phyloP scores from a whole-genome alignment of 805 yeast genomes.

The Lipomyces yamanashiensis region DNA sequence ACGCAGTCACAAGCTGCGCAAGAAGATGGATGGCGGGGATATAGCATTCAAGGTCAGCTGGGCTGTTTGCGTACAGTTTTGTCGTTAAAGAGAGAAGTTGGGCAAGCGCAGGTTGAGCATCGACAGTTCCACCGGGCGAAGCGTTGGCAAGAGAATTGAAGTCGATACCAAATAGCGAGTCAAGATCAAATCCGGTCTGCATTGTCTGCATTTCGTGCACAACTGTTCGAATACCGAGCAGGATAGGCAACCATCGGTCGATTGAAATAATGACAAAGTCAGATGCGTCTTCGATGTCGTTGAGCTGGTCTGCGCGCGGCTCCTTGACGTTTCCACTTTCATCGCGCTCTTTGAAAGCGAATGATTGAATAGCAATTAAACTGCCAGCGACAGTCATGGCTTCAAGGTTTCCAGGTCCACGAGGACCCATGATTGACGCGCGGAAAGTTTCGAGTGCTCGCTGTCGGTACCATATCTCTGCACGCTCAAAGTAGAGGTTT shows the following conservation, averaged over 20 bases:
- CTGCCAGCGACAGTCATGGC: slow-evolving; percentile 37
- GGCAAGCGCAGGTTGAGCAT: slow-evolving; percentile 13
- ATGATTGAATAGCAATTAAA: slow-evolving; percentile 35
- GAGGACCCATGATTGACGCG: slow-evolving; percentile 29
- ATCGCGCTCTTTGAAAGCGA: slow-evolving; percentile 32
- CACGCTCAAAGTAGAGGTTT: slow-evolving; percentile 29
- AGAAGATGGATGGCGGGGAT: slow-evolving; percentile 28
- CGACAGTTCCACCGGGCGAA: slow-evolving; percentile 8
- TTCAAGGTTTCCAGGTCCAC: slow-evolving; percentile 27
- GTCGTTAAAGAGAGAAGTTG: slow-evolving; percentile 5
- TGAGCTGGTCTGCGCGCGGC: background rate
- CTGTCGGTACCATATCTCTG: slow-evolving; percentile 37
- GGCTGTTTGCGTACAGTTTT: slow-evolving; percentile 4
- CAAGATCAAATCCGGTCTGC: slow-evolving; percentile 31
- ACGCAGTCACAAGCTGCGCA: slow-evolving; percentile 25
- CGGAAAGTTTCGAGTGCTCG: slow-evolving; percentile 37
- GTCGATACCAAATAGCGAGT: slow-evolving; percentile 33
- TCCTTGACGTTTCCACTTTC: background rate
- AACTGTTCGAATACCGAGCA: slow-evolving; percentile 34
- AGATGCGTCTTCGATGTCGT: background rate
- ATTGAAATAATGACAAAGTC: slow-evolving; percentile 22
- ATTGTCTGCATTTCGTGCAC: slow-evolving; percentile 33
- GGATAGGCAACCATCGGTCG: slow-evolving; percentile 34
- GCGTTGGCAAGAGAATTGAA: slow-evolving; percentile 21
- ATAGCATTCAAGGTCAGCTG: slow-evolving; percentile 26